Evolutionary conservation across 495 filamentous ascomycete species (phyloP).

Genomic region (Penicillium salamii): DNA sequence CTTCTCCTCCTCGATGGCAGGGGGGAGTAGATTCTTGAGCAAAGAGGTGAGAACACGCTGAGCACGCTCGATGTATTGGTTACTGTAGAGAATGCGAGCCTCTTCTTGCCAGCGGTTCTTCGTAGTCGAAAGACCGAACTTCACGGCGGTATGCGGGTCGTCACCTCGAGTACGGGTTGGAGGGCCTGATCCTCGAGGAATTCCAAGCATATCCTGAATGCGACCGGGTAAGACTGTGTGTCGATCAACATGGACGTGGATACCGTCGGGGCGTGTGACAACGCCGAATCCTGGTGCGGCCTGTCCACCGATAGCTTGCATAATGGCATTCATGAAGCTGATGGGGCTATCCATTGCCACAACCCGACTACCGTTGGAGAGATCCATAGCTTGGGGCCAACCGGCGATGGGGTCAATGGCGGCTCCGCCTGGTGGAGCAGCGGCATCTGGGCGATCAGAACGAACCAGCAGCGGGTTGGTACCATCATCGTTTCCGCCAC

Average conservation of each 20-base stretch:
- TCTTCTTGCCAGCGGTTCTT: slow-evolving; percentile 84
- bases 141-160: slow-evolving; percentile 63
- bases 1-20: slow-evolving; percentile 76
- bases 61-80: slow-evolving; percentile 65
- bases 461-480: slow-evolving; percentile 70
- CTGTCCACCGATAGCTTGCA: slow-evolving; percentile 55
- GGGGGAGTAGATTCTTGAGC: slow-evolving; percentile 71
- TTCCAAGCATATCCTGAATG: slow-evolving; percentile 56
- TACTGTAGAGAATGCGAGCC: slow-evolving; percentile 78
- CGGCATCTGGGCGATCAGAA: slow-evolving; percentile 34
- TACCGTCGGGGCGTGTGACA: slow-evolving; percentile 56
- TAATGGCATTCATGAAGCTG: slow-evolving; percentile 59
- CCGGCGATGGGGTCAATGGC: slow-evolving; percentile 42
- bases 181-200: slow-evolving; percentile 44
- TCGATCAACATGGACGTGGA: slow-evolving; percentile 55
- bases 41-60: slow-evolving; percentile 69
- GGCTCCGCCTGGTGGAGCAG: slow-evolving; percentile 29
- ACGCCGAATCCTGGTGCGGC: slow-evolving; percentile 50
- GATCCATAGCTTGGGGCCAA: slow-evolving; percentile 57
- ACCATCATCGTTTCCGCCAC: slow-evolving; percentile 65
- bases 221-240: slow-evolving; percentile 50
- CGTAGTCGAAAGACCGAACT: slow-evolving; percentile 69
- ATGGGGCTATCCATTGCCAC: slow-evolving; percentile 58
- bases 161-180: slow-evolving; percentile 44
- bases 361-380: slow-evolving; percentile 40